Percentiles rank a stretch among this genome's conserved stretches.
phyloP scores from a whole-genome alignment of 2,329 filamentous ascomycete species.

The Cercospora citrullina region DNA sequence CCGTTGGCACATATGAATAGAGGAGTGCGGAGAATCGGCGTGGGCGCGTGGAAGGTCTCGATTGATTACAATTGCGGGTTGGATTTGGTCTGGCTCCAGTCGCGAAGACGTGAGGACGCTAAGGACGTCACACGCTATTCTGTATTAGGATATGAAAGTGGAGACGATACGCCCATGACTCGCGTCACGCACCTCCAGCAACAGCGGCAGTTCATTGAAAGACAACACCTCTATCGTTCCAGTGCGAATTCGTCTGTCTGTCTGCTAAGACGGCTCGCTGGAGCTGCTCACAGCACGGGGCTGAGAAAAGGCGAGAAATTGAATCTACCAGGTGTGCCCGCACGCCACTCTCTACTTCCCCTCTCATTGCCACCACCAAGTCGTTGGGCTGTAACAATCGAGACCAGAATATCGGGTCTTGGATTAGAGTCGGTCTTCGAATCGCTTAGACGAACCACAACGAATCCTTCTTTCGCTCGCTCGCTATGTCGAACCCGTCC shows the following conservation, averaged over 20 bases:
- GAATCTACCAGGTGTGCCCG: neutral
- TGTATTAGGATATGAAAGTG: neutral
- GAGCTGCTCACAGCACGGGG: neutral
- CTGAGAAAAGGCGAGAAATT: neutral
- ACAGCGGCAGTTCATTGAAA: neutral
- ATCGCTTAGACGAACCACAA: constrained; percentile 14
- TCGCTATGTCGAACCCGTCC: neutral
- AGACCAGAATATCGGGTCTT: neutral
- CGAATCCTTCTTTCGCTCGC: neutral
- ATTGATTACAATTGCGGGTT: constrained; percentile 8
- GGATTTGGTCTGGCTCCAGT: neutral
- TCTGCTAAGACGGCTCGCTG: neutral
- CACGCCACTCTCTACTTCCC: neutral
- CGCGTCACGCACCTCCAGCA: neutral
- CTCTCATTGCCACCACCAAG: neutral
- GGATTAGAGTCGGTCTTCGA: neutral
- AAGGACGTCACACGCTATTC: neutral
- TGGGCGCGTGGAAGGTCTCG: neutral
- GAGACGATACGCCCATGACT: neutral
- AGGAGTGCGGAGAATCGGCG: neutral
- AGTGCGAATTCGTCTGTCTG: neutral
- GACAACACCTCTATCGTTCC: neutral
- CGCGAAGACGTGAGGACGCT: neutral
- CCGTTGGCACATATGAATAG: neutral
- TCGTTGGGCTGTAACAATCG: neutral